phyloP scores from a whole-genome alignment of 129 eudicot genomes.

The Rutidosis leptorrhynchoides region DNA sequence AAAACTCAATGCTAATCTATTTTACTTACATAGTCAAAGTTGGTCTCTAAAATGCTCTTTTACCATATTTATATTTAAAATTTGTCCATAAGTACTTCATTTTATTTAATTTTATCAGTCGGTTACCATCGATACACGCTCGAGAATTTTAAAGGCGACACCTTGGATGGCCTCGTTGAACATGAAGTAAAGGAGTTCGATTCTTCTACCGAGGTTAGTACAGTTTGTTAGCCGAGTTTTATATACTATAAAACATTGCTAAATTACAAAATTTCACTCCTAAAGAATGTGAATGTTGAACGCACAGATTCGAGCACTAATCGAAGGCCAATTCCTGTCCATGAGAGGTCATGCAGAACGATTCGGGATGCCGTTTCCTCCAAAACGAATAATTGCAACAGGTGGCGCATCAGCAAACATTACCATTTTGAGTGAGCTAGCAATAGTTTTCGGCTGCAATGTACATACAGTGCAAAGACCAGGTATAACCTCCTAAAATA shows the following conservation, averaged over 20 bases:
- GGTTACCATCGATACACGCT: slow-evolving; percentile 75
- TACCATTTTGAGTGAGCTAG: slow-evolving; percentile 54
- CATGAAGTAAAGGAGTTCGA: slow-evolving; percentile 71
- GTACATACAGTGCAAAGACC: slow-evolving; percentile 79
- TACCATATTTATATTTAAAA: background rate
- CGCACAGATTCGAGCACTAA: slow-evolving; percentile 77
- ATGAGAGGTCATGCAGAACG: slow-evolving; percentile 88
- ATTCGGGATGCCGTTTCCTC: slow-evolving; percentile 95
- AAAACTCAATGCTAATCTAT: background rate
- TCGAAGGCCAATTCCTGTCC: slow-evolving; percentile 88
- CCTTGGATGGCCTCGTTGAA: slow-evolving; percentile 52
- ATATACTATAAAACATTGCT: background rate
- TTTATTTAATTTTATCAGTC: slow-evolving; percentile 42
- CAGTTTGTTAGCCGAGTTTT: slow-evolving; percentile 1
- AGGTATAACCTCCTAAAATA: slow-evolving; percentile 37
- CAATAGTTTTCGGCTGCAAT: slow-evolving; percentile 78
- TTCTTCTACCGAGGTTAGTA: slow-evolving; percentile 64
- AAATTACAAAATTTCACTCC: background rate
- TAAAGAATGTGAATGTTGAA: background rate
- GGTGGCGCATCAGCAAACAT: slow-evolving; percentile 92
- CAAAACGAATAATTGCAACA: slow-evolving; percentile 83
- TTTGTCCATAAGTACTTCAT: background rate
- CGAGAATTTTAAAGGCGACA: slow-evolving; percentile 53
- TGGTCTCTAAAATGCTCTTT: background rate
- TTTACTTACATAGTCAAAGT: background rate